Evolutionary conservation across 2,329 filamentous ascomycete genomes (phyloP), one percentile per base, ranked within the genome.

Genomic region (Talaromyces verruculosus): DNA sequence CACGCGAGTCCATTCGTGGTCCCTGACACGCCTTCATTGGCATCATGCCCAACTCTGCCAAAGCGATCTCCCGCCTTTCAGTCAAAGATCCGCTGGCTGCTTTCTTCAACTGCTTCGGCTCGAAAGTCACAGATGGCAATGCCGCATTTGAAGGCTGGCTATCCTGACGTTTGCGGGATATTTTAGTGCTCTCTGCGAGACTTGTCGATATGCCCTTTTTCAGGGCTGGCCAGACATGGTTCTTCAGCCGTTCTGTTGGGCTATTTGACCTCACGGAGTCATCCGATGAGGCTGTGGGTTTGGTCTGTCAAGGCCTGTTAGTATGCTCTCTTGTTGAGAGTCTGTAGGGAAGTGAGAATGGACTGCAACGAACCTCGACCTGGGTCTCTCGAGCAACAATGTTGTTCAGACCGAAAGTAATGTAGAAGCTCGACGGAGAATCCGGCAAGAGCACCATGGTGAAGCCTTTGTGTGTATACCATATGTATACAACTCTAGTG

Each of bases 1-100:
- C 69, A 74, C 73, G 73, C 35, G 73, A 74, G 64, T 74, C 73
- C 47, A 69, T 65, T 39, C 65, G 64, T 41, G 65, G 64, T 33
- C 70, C 68, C 22, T 70, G 68, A 22, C 69, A 66, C 5, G 68
- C 68, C 25, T 69, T 63, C 67, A 72, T 69, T 25, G 67, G 69
- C 3, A 19, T 55, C 11, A 64, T 43, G 3, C 64, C 66, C 37
- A 72, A 59, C 28, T 70, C 69, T 15, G 70, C 68, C 22, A 73
- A 67, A 45, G 66, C 68, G 39, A 70, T 66, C 35, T 72, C 71
- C 15, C 70, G 69, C 25, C 65, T 68, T 33, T 67, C 66, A 22
- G 61, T 49, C 13, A 71, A 33, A 5, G 67, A 62, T 39, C 61
- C 64, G 45, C 66, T 69, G 11, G 67, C 65, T 17, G 65, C 66